A percentile compares a stretch with the other conserved stretches of the same genome.
These are phyloP conservation scores for Apiotrichum sp. DNA, from an alignment of 1,284 basidiomycete species.

Conservation along the genomic window DNA sequence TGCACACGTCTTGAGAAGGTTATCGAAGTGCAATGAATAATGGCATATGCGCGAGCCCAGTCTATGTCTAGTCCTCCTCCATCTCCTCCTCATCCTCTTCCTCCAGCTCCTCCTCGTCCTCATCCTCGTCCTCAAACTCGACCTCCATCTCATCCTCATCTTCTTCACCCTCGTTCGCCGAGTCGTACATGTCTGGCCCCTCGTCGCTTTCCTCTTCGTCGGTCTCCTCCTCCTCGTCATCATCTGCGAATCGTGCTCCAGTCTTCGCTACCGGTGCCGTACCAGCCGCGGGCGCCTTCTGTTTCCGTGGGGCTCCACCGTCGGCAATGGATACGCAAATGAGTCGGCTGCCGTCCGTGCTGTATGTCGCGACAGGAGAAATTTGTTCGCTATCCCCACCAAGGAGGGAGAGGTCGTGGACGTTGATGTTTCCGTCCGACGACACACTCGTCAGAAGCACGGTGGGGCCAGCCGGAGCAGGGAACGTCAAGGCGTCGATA, in stretches of 20 bases:
- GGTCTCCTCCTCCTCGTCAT: conserved; percentile 23
- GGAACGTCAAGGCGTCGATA: conserved; percentile 35
- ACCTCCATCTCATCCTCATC: conserved; percentile 20
- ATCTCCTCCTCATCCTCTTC: conserved; percentile 44
- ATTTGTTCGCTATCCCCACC: conserved; percentile 12
- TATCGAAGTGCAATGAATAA: no score
- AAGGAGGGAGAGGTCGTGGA: conserved; percentile 62
- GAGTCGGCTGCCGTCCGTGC: conserved; percentile 75
- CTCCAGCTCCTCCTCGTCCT: conserved; percentile 25
- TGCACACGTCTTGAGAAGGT: no score
- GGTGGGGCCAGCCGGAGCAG: conserved; percentile 45
- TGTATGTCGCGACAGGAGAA: conserved; percentile 60
- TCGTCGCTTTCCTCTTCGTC: conserved; percentile 24
- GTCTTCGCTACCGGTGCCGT: conserved; percentile 25
- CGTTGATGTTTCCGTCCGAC: conserved; percentile 73
- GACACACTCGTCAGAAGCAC: conserved; percentile 67
- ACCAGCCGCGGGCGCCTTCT: conserved; percentile 42
- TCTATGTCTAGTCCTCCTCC: neutral
- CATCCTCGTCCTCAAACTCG: conserved; percentile 18
- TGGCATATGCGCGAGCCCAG: no score
- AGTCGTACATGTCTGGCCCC: conserved; percentile 22
- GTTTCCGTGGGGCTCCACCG: conserved; percentile 47
- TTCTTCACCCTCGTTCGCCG: conserved; percentile 17
- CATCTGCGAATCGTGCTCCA: conserved; percentile 13
- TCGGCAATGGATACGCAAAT: conserved; percentile 68